Evolutionary conservation across 202 grass and related monocot genomes (phyloP).

Genomic region (Elaeis oleifera): DNA sequence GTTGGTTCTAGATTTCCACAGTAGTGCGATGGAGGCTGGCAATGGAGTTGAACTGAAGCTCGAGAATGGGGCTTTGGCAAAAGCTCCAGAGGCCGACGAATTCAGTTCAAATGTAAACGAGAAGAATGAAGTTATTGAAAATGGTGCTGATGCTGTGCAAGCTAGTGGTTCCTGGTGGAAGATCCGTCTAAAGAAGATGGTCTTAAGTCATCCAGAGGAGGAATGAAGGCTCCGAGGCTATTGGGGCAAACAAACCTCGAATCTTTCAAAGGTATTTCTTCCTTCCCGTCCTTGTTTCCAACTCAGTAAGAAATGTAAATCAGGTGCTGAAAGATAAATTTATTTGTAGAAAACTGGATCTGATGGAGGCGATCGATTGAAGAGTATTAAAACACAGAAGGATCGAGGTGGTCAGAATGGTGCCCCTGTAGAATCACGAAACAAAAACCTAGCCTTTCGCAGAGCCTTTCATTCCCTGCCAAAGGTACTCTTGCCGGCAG

Average conservation of each 20-base stretch:
- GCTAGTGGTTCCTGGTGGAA: slow-evolving; percentile 8
- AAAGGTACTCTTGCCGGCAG: slow-evolving; percentile 12
- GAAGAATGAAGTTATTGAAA: slow-evolving; percentile 20
- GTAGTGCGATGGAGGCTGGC: slow-evolving; percentile 24
- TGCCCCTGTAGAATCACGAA: not conserved
- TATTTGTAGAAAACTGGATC: slow-evolving; percentile 49
- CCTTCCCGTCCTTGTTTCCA: too few relatives aligned
- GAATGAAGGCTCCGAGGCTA: not conserved
- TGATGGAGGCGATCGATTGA: slow-evolving; percentile 17
- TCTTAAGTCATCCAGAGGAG: not conserved
- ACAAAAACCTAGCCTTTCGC: slow-evolving; percentile 44
- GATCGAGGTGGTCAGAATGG: slow-evolving; percentile 17
- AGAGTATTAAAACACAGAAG: slow-evolving; percentile 35
- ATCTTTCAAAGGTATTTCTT: not conserved
- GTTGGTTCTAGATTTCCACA: not conserved
- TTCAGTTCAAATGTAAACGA: slow-evolving; percentile 12
- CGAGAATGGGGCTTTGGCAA: slow-evolving; percentile 17
- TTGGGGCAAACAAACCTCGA: not conserved
- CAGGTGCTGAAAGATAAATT: not conserved
- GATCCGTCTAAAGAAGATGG: not conserved
- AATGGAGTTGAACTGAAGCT: slow-evolving; percentile 24
- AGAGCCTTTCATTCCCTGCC: slow-evolving; percentile 56
- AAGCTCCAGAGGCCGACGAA: slow-evolving; percentile 16
- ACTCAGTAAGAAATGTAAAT: too few relatives aligned
- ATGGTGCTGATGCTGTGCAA: slow-evolving; percentile 15